phyloP scores from a whole-genome alignment of 495 filamentous ascomycete genomes.

The Saxophila tyrrhenica region DNA sequence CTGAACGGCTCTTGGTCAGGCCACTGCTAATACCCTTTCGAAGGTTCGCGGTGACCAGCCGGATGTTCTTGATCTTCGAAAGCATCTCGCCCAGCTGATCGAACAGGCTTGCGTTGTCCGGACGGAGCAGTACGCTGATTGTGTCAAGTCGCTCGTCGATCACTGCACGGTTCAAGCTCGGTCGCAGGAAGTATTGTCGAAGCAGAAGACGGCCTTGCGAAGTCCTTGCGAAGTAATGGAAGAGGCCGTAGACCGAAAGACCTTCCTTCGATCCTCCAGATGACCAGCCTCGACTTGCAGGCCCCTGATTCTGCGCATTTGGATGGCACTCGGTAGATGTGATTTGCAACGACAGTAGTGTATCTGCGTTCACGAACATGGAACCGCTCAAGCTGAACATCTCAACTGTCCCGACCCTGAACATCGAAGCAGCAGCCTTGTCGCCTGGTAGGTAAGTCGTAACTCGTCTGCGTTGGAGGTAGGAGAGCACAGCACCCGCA shows the following conservation, averaged over 20 bases:
- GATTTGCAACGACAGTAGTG: conserved; percentile 74
- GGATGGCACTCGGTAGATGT: conserved; percentile 76
- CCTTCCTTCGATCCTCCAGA: conserved; percentile 71
- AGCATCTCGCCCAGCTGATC: conserved; percentile 51
- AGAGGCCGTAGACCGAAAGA: conserved; percentile 79
- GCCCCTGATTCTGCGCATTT: conserved; percentile 70
- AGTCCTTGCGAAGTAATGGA: conserved; percentile 65
- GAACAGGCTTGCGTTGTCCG: conserved; percentile 52
- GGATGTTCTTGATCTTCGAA: conserved; percentile 69
- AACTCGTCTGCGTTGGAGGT: conserved; percentile 60
- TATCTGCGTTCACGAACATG: conserved; percentile 79
- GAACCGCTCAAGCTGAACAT: conserved; percentile 67
- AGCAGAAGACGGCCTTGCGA: conserved; percentile 69
- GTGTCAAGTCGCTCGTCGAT: conserved; percentile 68
- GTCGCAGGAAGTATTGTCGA: conserved; percentile 74
- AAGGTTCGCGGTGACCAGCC: conserved; percentile 55
- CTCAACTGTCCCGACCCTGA: conserved; percentile 52
- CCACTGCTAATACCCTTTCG: conserved; percentile 62
- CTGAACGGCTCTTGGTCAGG: conserved; percentile 42
- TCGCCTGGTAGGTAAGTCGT: conserved; percentile 47
- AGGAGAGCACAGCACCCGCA: conserved; percentile 70
- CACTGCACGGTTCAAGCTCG: conserved; percentile 52
- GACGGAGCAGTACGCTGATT: conserved; percentile 54
- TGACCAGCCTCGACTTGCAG: conserved; percentile 39
- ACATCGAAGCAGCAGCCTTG: conserved; percentile 36